A percentile compares a stretch with the other conserved stretches of the same genome.
These are phyloP conservation scores for Didymella keratinophila DNA, from an alignment of 2,329 filamentous ascomycete species.

Conservation along the genomic window DNA sequence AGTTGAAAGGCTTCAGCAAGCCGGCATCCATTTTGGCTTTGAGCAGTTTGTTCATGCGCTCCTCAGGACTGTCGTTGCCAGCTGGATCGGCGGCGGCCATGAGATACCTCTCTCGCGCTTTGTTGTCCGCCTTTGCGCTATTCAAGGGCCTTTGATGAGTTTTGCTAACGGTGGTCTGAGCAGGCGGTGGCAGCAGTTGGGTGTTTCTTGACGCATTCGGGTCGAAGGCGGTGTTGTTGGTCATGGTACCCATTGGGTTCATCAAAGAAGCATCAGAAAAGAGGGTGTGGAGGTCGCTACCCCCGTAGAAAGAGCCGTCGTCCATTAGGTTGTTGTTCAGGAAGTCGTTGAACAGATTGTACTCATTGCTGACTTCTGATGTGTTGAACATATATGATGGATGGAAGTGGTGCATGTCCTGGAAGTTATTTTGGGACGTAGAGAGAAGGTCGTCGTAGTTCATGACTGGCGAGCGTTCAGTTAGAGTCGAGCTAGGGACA, in stretches of 20 bases:
- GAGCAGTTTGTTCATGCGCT: conserved; percentile 92
- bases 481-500: conserved; percentile 34
- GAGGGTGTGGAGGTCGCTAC: conserved; percentile 58
- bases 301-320: conserved; percentile 59
- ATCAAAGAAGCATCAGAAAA: conserved; percentile 67
- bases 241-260: conserved; percentile 53
- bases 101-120: conserved; percentile 86
- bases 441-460: conserved; percentile 84
- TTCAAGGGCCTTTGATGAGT: conserved; percentile 68
- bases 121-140: conserved; percentile 72
- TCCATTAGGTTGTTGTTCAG: conserved; percentile 90
- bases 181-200: conserved; percentile 51
- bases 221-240: conserved; percentile 41
- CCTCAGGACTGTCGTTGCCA: conserved; percentile 83
- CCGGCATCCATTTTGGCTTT: conserved; percentile 97
- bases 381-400: conserved; percentile 93
- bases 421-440: conserved; percentile 78
- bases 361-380: conserved; percentile 96
- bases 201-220: conserved; percentile 58
- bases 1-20: conserved; percentile 95
- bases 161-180: conserved; percentile 58
- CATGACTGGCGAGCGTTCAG: conserved; percentile 64
- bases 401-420: conserved; percentile 94
- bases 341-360: conserved; percentile 96
- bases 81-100: conserved; percentile 95